Evolutionary conservation across 768 basidiomycete species (phyloP), one percentile per base, ranked within the genome.

Genomic region (Mycena capillaripes): DNA sequence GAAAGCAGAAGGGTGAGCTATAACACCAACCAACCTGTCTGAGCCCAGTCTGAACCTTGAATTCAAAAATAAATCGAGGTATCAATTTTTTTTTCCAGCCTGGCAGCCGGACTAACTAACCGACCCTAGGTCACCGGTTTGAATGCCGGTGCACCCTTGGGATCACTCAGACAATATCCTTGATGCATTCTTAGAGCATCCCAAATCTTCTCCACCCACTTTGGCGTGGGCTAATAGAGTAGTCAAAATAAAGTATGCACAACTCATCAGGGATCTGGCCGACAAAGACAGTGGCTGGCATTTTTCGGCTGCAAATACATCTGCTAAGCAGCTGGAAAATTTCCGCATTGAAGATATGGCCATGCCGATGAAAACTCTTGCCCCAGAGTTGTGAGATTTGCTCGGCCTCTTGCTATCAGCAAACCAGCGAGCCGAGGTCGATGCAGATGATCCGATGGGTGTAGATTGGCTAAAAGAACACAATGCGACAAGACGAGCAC

Each of bases 311-410:
- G 12, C 29, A 53, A 34, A 56, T 50, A 40, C 55, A 17, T 56
- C 55, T 11, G 55, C 55, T 12, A 46, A 50, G n/a, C 60, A 76
- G 48, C 40, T 76, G n/a, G 50, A 74, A 29, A 40, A 17, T 36
- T 74, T 76, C 36, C 52, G 55, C 19, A 69, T 76, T n/a, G 75
- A 72, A 36, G 67, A 72, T 8, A 74, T 76, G 34, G 71, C 61
- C 5, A 4, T 1, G 11, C 14, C 59, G 10, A 75, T 75, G 57
- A 29, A 65, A 48, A 7, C 3, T 4, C 10, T 64, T 1, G 59
- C 75, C 21, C 75, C 74, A 16, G 57, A 58, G 10, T 25, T 75
- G 9, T 76, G 70, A 74, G 48, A 65, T 36, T 42, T 76, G 8
- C 32, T 75, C 5, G 68, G 57, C 1, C 46, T 44, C 4, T 57